A percentile compares a stretch with the other conserved stretches of the same genome.
These are phyloP conservation scores for Dictyostelium citrinum DNA, from an alignment of 78 protist species.

Conservation along the genomic window DNA sequence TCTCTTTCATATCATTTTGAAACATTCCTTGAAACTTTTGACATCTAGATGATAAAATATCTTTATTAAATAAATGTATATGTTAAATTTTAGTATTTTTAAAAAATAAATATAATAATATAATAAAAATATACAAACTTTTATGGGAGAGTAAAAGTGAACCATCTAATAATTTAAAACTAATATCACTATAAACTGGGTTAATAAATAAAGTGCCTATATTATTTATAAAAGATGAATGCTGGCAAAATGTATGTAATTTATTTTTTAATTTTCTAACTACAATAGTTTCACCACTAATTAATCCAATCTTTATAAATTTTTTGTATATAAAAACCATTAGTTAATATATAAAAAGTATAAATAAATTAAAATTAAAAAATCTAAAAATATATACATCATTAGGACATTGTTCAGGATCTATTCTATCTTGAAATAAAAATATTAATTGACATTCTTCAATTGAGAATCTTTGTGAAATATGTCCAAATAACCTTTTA, in stretches of 20 bases:
- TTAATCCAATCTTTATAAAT: conserved; percentile 30
- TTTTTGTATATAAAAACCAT: no score
- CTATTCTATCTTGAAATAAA: conserved; percentile 27
- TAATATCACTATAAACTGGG: conserved; percentile 31
- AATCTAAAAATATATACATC: neutral
- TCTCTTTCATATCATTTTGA: conserved; percentile 33
- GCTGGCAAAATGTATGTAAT: neutral
- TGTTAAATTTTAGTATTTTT: no score
- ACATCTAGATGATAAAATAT: conserved; percentile 63
- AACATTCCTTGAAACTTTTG: conserved; percentile 68
- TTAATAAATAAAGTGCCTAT: conserved; percentile 16
- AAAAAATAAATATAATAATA: neutral
- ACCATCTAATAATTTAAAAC: conserved; percentile 33
- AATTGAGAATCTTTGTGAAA: conserved; percentile 42
- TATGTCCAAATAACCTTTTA: conserved; percentile 55
- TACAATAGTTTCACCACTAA: conserved; percentile 32
- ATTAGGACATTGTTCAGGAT: conserved; percentile 48
- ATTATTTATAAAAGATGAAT: neutral
- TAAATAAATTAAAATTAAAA: neutral
- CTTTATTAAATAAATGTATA: neutral
- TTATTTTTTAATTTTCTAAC: conserved; percentile 30
- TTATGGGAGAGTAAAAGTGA: conserved; percentile 32
- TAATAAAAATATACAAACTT: neutral
- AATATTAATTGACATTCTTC: conserved; percentile 53
- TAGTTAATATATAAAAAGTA: neutral